These are phyloP conservation scores for Tulasnella sp. DNA, from an alignment of 768 basidiomycete genomes.

Conservation along the genomic window DNA sequence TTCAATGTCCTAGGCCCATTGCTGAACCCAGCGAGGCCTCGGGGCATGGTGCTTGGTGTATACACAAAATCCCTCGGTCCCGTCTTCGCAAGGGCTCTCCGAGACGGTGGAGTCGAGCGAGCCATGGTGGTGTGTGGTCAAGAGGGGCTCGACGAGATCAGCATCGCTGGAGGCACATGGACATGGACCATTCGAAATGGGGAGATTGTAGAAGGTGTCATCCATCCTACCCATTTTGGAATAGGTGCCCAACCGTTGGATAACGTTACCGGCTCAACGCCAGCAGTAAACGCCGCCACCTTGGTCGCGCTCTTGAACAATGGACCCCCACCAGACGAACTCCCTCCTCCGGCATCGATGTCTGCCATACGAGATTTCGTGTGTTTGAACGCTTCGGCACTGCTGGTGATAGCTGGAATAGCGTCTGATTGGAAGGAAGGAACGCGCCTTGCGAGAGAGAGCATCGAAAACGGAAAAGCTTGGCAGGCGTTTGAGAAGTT, in stretches of 20 bases:
- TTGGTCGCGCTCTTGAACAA: constrained; percentile 54
- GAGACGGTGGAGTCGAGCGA: constrained; percentile 61
- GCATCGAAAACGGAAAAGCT: constrained; percentile 31
- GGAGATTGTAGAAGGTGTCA: constrained; percentile 44
- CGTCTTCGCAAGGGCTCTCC: constrained; percentile 47
- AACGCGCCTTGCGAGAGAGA: constrained; percentile 47
- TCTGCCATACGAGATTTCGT: constrained; percentile 74
- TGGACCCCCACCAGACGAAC: constrained; percentile 26
- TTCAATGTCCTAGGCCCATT: constrained; percentile 93
- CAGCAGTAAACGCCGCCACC: constrained; percentile 67
- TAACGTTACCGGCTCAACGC: constrained; percentile 60
- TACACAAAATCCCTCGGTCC: constrained; percentile 68
- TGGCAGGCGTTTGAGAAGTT: constrained; percentile 32
- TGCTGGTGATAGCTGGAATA: constrained; percentile 74
- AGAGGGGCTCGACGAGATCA: constrained; percentile 90
- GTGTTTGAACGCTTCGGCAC: constrained; percentile 77
- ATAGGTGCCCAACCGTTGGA: constrained; percentile 55
- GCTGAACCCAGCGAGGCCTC: constrained; percentile 80
- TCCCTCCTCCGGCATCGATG: constrained; percentile 26
- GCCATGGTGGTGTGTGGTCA: constrained; percentile 90
- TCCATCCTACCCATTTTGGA: constrained; percentile 66
- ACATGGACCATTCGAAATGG: constrained; percentile 54
- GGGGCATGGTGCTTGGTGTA: constrained; percentile 85
- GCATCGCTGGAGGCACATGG: constrained; percentile 80
- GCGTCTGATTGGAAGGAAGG: constrained; percentile 62